Evolutionary conservation across 345 rosid genomes (phyloP).

Genomic region (Boechera divaricarpa): DNA sequence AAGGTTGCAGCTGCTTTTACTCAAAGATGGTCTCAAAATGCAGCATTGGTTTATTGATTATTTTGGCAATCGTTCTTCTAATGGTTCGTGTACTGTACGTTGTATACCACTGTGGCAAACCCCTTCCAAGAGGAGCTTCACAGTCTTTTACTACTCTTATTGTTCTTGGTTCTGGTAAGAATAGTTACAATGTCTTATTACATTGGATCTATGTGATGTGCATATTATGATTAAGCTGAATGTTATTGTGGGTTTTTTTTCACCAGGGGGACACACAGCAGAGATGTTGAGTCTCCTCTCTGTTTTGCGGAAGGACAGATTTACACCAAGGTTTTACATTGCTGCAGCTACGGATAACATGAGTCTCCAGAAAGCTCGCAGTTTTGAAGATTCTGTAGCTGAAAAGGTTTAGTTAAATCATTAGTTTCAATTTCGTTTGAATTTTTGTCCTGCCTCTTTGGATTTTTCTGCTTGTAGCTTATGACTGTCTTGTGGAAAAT

Average conservation of each 20-base stretch:
- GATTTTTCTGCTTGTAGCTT: conserved; percentile 15
- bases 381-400: conserved; percentile 62
- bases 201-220: not conserved
- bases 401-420: conserved; percentile 49
- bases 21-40: conserved; percentile 38
- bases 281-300: conserved; percentile 88
- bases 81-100: conserved; percentile 46
- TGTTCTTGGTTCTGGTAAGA: conserved; percentile 71
- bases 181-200: not conserved
- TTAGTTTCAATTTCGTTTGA: not conserved
- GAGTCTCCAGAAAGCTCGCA: conserved; percentile 90
- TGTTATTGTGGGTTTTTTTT: conserved; percentile 3
- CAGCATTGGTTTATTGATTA: conserved; percentile 26
- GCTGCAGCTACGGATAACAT: conserved; percentile 94
- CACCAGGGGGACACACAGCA: conserved; percentile 90
- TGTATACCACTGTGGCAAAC: conserved; percentile 54
- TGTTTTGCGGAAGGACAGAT: conserved; percentile 62
- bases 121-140: conserved; percentile 45
- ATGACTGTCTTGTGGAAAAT: not conserved
- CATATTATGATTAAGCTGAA: not conserved
- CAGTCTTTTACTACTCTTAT: conserved; percentile 55
- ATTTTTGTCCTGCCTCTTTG: not conserved
- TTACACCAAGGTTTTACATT: conserved; percentile 74
- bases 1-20: conserved; percentile 23
- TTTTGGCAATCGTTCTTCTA: conserved; percentile 29